Conservation (phyloP, 306 rosid genomes). For the Prunus mume region DNA sequence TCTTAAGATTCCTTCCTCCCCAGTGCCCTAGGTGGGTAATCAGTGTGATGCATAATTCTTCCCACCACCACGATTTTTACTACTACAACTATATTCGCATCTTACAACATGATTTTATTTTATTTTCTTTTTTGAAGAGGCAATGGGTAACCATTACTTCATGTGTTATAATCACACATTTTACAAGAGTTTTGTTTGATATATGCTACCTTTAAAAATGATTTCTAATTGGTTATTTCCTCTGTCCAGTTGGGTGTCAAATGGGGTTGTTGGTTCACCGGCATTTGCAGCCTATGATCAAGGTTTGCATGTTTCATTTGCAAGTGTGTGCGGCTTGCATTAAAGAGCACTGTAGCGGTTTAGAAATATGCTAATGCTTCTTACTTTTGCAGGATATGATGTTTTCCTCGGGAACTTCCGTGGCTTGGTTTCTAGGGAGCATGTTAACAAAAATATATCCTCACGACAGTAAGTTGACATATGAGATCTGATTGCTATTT, state of each 20-base stretch:
- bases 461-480: constrained; percentile 62
- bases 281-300: constrained; percentile 98
- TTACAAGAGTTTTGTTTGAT: not conserved
- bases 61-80: not conserved
- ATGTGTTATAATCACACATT: not conserved
- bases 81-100: not conserved
- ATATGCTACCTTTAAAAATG: not conserved
- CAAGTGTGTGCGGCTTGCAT: not conserved
- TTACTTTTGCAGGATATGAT: constrained; percentile 64
- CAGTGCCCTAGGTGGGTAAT: not conserved
- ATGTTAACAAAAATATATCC: constrained; percentile 64
- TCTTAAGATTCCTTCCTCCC: not conserved
- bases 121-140: not conserved
- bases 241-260: constrained; percentile 84
- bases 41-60: not conserved
- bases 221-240: constrained; percentile 3
- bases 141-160: not conserved
- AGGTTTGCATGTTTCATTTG: constrained; percentile 50
- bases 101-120: not conserved
- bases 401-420: constrained; percentile 83
- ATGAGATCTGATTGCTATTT: not conserved
- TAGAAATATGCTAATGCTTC: constrained; percentile 11
- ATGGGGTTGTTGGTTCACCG: constrained; percentile 97
- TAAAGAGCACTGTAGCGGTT: not conserved
- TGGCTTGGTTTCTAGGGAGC: constrained; percentile 87